Evolutionary conservation across 495 filamentous ascomycete species (phyloP).

Genomic region (Penicillium herquei): DNA sequence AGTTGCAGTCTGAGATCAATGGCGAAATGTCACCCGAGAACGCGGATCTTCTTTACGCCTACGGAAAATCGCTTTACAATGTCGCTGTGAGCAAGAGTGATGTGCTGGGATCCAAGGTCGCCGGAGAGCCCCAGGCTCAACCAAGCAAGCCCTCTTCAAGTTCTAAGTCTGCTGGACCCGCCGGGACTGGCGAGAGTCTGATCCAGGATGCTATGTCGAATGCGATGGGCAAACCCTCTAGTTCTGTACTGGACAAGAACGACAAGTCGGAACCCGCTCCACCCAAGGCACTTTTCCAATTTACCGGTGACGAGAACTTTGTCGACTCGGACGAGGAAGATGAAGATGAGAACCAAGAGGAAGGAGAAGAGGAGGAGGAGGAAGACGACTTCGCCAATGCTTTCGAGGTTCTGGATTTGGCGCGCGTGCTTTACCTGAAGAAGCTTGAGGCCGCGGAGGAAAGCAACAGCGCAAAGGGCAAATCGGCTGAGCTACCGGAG

Average conservation of each 20-base stretch:
- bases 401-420: slow-evolving; percentile 88
- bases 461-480: slow-evolving; percentile 38
- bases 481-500: slow-evolving; percentile 50
- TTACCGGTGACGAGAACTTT: slow-evolving; percentile 92
- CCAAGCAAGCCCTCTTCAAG: slow-evolving; percentile 27
- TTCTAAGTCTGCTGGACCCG: slow-evolving; percentile 14
- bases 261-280: slow-evolving; percentile 36
- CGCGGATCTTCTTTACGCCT: slow-evolving; percentile 87
- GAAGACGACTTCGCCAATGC: slow-evolving; percentile 90
- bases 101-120: slow-evolving; percentile 81
- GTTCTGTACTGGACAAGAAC: slow-evolving; percentile 37
- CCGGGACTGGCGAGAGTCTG: slow-evolving; percentile 18
- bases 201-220: slow-evolving; percentile 29
- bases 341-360: slow-evolving; percentile 47
- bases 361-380: slow-evolving; percentile 60
- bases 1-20: slow-evolving; percentile 86
- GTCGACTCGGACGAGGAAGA: slow-evolving; percentile 66
- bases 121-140: slow-evolving; percentile 51
- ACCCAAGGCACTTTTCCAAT: slow-evolving; percentile 79
- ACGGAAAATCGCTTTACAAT: slow-evolving; percentile 89
- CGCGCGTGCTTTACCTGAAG: slow-evolving; percentile 73
- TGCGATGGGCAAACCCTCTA: slow-evolving; percentile 29
- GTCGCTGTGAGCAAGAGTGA: slow-evolving; percentile 92
- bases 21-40: slow-evolving; percentile 88
- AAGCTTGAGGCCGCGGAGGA: slow-evolving; percentile 55